These are phyloP conservation scores for Fusarium odoratissimum DNA, from an alignment of 2,329 filamentous ascomycete genomes.

Conservation along the genomic window DNA sequence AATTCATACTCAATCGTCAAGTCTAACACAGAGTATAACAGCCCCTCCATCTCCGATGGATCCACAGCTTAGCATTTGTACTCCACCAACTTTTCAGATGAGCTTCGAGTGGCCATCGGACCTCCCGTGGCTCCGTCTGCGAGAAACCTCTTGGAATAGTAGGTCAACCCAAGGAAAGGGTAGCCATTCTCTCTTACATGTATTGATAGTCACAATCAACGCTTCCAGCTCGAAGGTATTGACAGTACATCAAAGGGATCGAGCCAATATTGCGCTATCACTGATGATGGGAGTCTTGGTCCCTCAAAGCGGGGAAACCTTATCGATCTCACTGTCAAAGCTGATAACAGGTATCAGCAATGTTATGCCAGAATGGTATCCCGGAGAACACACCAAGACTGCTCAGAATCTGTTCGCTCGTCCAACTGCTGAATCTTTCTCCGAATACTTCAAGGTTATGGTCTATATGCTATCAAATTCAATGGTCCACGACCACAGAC, in stretches of 20 bases:
- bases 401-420: not conserved
- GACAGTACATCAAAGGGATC: no score
- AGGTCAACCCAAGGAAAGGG: not conserved
- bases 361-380: rapidly evolving
- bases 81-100: rapidly evolving
- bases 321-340: no score
- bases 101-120: rapidly evolving
- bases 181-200: no score
- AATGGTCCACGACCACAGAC: no score
- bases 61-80: not conserved
- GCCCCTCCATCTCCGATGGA: no score
- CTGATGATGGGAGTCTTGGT: no score
- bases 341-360: rapidly evolving
- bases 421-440: not conserved
- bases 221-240: rapidly evolving
- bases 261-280: no score
- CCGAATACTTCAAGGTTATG: not conserved
- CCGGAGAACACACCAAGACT: not conserved
- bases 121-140: rapidly evolving
- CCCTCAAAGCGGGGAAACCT: no score
- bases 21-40: no score
- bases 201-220: not conserved
- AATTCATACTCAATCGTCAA: no score
- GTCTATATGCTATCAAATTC: not conserved
- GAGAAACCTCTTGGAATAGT: rapidly evolving